Evolutionary conservation across 2,329 filamentous ascomycete species (phyloP).

Genomic region (Diplodia scrobiculata): DNA sequence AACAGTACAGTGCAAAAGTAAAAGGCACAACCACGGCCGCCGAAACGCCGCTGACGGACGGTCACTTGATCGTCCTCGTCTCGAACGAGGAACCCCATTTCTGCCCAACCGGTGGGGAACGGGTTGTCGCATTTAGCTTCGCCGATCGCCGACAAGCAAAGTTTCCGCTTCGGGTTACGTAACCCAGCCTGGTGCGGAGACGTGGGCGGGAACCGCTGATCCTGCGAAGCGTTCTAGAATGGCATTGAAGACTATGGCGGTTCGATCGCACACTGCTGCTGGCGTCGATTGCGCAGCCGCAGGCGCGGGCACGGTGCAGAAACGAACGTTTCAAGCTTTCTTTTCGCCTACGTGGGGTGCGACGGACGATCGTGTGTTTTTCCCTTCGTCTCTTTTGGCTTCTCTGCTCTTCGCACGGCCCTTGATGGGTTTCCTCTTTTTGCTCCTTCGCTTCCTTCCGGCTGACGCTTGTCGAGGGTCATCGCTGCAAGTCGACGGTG

Average conservation of each 20-base stretch:
- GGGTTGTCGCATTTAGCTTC: constrained; percentile 17
- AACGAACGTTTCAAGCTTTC: neutral
- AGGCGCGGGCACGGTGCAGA: neutral
- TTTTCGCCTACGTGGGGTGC: neutral
- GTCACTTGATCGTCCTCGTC: neutral
- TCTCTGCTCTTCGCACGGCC: neutral
- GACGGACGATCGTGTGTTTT: neutral
- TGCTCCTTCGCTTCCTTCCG: too few relatives aligned
- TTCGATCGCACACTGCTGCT: neutral
- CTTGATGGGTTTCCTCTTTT: neutral
- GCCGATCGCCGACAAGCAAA: constrained; percentile 6
- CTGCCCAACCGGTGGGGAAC: constrained; percentile 21
- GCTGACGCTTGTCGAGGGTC: neutral
- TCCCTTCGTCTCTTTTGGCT: neutral
- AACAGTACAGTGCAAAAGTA: neutral
- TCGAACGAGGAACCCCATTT: neutral
- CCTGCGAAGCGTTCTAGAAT: constrained; percentile 1
- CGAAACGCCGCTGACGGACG: constrained; percentile 3
- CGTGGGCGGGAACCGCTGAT: constrained; percentile 1
- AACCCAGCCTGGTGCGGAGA: constrained; percentile 4
- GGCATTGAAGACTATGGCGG: neutral
- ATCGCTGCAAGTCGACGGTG: neutral
- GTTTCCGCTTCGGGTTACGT: constrained; percentile 14
- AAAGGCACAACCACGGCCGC: neutral
- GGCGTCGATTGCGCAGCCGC: too few relatives aligned